Evolutionary conservation across 1,284 basidiomycete species (phyloP).

Genomic region (Irpex rosettiformis): DNA sequence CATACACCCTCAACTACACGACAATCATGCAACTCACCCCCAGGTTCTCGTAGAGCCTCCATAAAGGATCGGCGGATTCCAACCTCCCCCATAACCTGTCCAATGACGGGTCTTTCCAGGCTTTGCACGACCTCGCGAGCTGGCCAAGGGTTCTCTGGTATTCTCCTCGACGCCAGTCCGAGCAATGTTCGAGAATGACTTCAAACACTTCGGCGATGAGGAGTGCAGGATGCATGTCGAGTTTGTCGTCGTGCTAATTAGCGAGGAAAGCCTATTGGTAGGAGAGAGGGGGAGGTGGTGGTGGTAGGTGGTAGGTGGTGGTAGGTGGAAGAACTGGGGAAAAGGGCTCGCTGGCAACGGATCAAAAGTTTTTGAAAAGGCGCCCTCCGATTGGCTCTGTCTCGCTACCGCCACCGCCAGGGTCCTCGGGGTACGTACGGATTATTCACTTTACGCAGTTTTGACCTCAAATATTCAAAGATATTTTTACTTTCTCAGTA

Average conservation of each 20-base stretch:
- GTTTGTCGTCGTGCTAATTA: not conserved
- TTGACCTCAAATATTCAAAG: not conserved
- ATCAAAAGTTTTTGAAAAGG: constrained; percentile 2
- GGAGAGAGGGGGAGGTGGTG: not conserved
- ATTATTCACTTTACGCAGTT: no score
- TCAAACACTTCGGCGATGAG: constrained; percentile 18
- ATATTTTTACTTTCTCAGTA: constrained; percentile 22
- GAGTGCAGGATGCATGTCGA: constrained; percentile 16
- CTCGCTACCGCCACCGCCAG: not conserved
- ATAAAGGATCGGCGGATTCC: constrained; percentile 41
- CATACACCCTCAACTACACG: no score
- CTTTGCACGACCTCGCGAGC: constrained; percentile 36
- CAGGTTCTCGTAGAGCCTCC: constrained; percentile 37
- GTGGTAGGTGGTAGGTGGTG: not conserved
- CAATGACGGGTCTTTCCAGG: constrained; percentile 57
- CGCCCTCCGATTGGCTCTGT: not conserved
- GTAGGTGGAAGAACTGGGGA: constrained; percentile 2
- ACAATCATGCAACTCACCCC: not conserved
- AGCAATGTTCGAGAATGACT: constrained; percentile 30
- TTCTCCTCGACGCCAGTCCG: constrained; percentile 23
- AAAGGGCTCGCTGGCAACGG: not conserved
- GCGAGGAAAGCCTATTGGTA: not conserved
- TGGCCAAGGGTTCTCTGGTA: constrained; percentile 21
- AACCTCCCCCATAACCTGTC: constrained; percentile 50
- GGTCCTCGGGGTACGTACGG: no score